phyloP scores from a whole-genome alignment of 1,284 basidiomycete species.

The Fistulina hepatica region DNA sequence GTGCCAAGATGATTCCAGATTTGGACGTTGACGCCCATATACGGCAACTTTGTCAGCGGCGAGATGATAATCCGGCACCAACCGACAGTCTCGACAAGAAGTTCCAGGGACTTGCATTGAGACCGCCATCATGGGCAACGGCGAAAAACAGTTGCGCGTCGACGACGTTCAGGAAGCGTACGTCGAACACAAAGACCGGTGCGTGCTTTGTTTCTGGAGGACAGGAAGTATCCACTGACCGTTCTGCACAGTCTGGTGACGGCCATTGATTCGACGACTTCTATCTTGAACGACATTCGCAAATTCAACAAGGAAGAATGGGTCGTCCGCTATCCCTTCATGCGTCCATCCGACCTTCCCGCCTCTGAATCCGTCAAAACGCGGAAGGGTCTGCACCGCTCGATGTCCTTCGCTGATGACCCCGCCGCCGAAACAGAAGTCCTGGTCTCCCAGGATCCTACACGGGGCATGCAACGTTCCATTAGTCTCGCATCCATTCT shows the following conservation, averaged over 20 bases:
- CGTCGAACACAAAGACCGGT: constrained; percentile 63
- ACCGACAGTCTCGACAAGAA: no score
- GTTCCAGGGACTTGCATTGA: no score
- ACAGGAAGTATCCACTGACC: constrained; percentile 1
- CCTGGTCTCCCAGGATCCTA: constrained; percentile 35
- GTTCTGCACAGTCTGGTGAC: constrained; percentile 47
- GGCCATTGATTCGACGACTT: constrained; percentile 64
- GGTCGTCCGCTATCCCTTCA: constrained; percentile 79
- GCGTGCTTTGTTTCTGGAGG: constrained; percentile 17
- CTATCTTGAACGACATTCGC: constrained; percentile 62
- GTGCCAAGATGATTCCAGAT: no score
- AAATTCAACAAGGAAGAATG: constrained; percentile 80
- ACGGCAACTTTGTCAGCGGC: no score
- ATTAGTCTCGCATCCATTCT: constrained; percentile 44
- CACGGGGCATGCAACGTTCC: constrained; percentile 41
- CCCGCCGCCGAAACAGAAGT: constrained; percentile 59
- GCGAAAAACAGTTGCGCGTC: constrained; percentile 38
- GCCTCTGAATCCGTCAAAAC: constrained; percentile 20
- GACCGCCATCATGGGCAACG: constrained; percentile 11
- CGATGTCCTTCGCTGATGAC: constrained; percentile 77
- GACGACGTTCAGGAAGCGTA: constrained; percentile 68
- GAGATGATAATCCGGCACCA: no score
- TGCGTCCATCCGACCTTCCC: constrained; percentile 37
- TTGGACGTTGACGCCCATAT: no score
- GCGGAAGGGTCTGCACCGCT: constrained; percentile 42